Conservation (phyloP, 768 basidiomycete genomes). For the Boletellus ananiceps region DNA sequence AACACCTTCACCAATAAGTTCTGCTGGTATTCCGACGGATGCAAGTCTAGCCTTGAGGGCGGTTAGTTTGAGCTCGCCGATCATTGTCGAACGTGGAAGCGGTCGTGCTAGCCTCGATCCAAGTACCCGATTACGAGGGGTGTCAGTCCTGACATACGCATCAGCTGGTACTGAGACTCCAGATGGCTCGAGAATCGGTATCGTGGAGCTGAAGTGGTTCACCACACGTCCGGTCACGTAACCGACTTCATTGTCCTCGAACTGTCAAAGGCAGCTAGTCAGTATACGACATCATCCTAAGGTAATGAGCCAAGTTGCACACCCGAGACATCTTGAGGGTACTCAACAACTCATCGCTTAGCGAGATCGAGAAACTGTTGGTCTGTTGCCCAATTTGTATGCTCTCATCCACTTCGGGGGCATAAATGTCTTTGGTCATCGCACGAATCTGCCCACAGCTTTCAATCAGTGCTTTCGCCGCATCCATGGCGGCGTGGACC, state of each 20-base stretch:
- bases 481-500: slow-evolving; percentile 67
- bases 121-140: slow-evolving; percentile 41
- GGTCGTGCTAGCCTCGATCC: slow-evolving; percentile 63
- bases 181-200: slow-evolving; percentile 81
- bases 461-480: slow-evolving; percentile 70
- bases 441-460: slow-evolving; percentile 79
- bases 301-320: slow-evolving; percentile 27
- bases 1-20: slow-evolving; percentile 96
- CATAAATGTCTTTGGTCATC: slow-evolving; percentile 90
- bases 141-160: slow-evolving; percentile 19
- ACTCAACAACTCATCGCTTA: slow-evolving; percentile 82
- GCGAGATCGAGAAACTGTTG: slow-evolving; percentile 88
- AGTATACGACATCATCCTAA: slow-evolving; percentile 2
- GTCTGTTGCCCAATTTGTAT: slow-evolving; percentile 95
- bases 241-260: slow-evolving; percentile 96
- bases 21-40: slow-evolving; percentile 75
- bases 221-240: slow-evolving; percentile 87
- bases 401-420: slow-evolving; percentile 69
- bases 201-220: slow-evolving; percentile 78
- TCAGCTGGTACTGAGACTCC: slow-evolving; percentile 31
- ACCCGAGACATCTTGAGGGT: slow-evolving; percentile 85
- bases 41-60: slow-evolving; percentile 78
- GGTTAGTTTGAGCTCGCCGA: slow-evolving; percentile 93
- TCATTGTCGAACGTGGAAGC: slow-evolving; percentile 90
- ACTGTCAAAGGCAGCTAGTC: slow-evolving; percentile 43